Evolutionary conservation across 148 eudicot genomes (phyloP).

Genomic region (Nepenthes mirabilis): DNA sequence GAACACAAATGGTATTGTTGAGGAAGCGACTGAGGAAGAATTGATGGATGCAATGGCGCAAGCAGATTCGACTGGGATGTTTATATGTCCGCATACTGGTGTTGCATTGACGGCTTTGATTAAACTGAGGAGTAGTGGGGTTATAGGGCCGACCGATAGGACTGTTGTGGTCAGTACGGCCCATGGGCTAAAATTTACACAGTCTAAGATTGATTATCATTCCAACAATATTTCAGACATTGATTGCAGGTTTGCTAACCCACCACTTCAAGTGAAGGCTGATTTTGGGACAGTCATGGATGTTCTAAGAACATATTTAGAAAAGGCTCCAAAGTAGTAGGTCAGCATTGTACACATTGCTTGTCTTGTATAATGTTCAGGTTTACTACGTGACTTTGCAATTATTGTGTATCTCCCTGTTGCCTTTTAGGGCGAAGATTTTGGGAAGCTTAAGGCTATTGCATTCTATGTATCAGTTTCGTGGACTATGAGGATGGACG

Average conservation of each 20-base stretch:
- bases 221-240: slow-evolving; percentile 59
- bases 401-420: no score
- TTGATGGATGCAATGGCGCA: slow-evolving; percentile 97
- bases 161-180: slow-evolving; percentile 93
- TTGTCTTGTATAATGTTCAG: no score
- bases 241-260: slow-evolving; percentile 69
- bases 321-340: slow-evolving; percentile 20
- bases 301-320: slow-evolving; percentile 60
- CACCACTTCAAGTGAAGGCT: slow-evolving; percentile 72
- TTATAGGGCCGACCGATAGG: slow-evolving; percentile 58
- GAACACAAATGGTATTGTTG: slow-evolving; percentile 72
- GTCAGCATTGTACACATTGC: slow-evolving; percentile 5
- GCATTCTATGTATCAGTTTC: no score
- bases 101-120: slow-evolving; percentile 74
- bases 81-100: slow-evolving; percentile 93
- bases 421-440: no score
- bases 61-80: slow-evolving; percentile 97
- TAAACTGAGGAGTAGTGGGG: slow-evolving; percentile 64
- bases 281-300: slow-evolving; percentile 96
- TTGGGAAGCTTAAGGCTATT: no score
- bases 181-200: slow-evolving; percentile 71
- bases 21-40: slow-evolving; percentile 95
- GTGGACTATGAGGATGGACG: no score
- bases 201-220: slow-evolving; percentile 78
- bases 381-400: no score